Evolutionary conservation across 129 eudicot species (phyloP).

Genomic region (Pulicaria dysenterica): DNA sequence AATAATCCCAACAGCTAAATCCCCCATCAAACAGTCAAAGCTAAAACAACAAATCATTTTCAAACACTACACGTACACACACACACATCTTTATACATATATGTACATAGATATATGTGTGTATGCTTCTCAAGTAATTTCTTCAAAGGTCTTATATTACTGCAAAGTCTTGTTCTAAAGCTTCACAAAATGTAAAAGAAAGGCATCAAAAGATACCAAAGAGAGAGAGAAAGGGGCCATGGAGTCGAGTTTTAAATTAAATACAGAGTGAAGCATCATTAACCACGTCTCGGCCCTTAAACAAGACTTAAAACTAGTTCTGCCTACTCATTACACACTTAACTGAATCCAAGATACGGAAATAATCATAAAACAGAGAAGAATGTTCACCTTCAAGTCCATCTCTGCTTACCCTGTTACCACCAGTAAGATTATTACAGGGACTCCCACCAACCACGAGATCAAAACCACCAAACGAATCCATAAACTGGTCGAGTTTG

Average conservation of each 20-base stretch:
- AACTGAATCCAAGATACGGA: conserved; percentile 60
- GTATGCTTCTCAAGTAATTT: conserved; percentile 23
- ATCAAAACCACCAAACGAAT: conserved; percentile 61
- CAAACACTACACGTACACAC: too few species aligned
- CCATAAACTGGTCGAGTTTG: conserved; percentile 40
- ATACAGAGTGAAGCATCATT: not conserved
- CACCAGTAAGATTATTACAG: conserved; percentile 82
- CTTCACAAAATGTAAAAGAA: not conserved
- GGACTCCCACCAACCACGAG: conserved; percentile 86
- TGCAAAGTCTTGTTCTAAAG: conserved; percentile 13
- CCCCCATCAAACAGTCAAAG: too few species aligned
- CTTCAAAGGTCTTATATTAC: not conserved
- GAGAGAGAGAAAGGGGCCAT: not conserved
- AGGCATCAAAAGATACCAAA: not conserved
- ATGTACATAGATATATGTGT: not conserved
- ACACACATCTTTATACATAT: too few species aligned
- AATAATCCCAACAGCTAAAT: too few species aligned
- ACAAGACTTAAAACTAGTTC: not conserved
- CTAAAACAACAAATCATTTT: too few species aligned
- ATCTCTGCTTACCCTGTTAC: conserved; percentile 82
- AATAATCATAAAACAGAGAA: conserved; percentile 61
- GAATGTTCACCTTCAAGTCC: conserved; percentile 90
- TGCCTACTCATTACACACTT: conserved; percentile 43
- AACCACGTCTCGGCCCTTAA: not conserved
- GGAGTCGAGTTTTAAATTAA: not conserved